Conservation (phyloP, 257 asterid species). For the Hygrophila difformis region DNA sequence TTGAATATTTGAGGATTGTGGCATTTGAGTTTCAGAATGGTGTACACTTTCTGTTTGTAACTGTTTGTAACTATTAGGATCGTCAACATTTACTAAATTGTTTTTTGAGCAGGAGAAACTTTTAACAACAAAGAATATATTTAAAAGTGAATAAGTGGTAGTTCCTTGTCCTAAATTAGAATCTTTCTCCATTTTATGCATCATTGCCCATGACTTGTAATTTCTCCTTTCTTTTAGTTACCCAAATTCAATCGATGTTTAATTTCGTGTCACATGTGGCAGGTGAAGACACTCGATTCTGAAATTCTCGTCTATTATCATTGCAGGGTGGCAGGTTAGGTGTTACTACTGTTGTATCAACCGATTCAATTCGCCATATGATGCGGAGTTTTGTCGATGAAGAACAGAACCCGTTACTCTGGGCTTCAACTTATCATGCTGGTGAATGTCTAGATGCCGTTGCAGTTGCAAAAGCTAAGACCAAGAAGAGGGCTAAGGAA, state of each 20-base stretch:
- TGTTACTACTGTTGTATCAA: constrained; percentile 85
- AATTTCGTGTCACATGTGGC: neutral
- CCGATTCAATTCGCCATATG: constrained; percentile 98
- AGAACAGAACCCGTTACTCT: constrained; percentile 81
- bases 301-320: neutral
- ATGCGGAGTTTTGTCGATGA: constrained; percentile 97
- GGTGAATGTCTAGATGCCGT: constrained; percentile 90
- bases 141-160: no score
- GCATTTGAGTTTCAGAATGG: no score
- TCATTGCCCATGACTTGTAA: neutral
- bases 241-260: neutral
- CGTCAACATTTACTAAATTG: no score
- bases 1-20: no score
- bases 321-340: constrained; percentile 96
- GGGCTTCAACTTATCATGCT: constrained; percentile 99
- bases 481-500: constrained; percentile 81
- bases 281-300: neutral
- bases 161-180: no score
- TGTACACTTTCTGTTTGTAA: no score
- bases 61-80: no score
- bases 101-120: no score
- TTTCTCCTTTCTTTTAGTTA: neutral
- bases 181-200: no score
- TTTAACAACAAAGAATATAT: no score
- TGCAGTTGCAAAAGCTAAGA: constrained; percentile 89